Conservation (phyloP, 768 basidiomycete species). For the Termitomyces bulborhizus region DNA sequence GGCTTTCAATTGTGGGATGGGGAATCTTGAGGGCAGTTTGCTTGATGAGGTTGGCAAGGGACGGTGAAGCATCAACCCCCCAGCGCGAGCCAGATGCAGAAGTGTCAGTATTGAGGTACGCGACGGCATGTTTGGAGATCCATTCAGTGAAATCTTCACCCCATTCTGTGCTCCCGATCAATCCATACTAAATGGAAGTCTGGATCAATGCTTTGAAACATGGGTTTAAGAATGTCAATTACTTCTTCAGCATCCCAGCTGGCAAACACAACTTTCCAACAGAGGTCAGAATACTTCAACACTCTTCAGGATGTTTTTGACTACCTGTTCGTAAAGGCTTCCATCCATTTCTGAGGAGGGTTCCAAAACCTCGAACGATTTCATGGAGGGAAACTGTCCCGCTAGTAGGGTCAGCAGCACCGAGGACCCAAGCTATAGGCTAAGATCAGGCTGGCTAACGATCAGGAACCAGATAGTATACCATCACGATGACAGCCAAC, state of each 20-base stretch:
- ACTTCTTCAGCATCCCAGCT: slow-evolving; percentile 76
- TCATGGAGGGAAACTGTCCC: slow-evolving; percentile 79
- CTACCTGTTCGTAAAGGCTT: slow-evolving; percentile 65
- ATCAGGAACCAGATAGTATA: slow-evolving; percentile 14
- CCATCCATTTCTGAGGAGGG: slow-evolving; percentile 68
- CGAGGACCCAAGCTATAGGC: slow-evolving; percentile 62
- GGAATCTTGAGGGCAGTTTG: slow-evolving; percentile 62
- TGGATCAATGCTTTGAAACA: slow-evolving; percentile 2
- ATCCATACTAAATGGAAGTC: slow-evolving; percentile 37
- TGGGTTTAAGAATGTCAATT: slow-evolving; percentile 19
- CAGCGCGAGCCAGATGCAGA: slow-evolving; percentile 61
- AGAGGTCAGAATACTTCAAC: not conserved
- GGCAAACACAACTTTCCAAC: slow-evolving; percentile 47
- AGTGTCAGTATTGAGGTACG: slow-evolving; percentile 82
- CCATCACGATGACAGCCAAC: slow-evolving; percentile 90
- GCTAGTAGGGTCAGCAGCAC: slow-evolving; percentile 73
- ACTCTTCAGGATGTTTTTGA: not conserved
- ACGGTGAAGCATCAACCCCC: slow-evolving; percentile 62
- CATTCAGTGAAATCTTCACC: slow-evolving; percentile 87
- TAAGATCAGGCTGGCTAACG: not conserved
- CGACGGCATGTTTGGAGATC: slow-evolving; percentile 73
- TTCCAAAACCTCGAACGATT: slow-evolving; percentile 68
- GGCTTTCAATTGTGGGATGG: slow-evolving; percentile 60
- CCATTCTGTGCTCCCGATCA: slow-evolving; percentile 88
- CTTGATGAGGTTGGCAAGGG: slow-evolving; percentile 71